Percentiles rank a stretch among this genome's conserved stretches.
phyloP scores from a whole-genome alignment of 2,329 filamentous ascomycete genomes.

The Aspergillus jensenii region DNA sequence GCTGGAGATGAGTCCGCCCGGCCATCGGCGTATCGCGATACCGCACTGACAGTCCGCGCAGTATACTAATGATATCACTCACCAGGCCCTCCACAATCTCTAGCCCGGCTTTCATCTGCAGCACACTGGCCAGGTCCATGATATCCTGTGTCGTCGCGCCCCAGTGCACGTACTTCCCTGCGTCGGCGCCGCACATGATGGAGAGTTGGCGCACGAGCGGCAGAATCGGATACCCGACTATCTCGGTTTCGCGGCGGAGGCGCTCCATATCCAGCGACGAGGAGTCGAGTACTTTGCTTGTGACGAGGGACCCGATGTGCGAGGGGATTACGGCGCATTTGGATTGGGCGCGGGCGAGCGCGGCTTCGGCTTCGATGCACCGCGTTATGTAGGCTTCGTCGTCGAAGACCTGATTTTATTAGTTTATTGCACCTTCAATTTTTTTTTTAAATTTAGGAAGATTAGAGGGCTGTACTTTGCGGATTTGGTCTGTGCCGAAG shows the following conservation, averaged over 20 bases:
- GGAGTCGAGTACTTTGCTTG: slow-evolving; percentile 28
- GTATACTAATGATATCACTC: slow-evolving; percentile 42
- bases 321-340: slow-evolving; percentile 49
- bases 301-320: slow-evolving; percentile 38
- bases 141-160: slow-evolving; percentile 61
- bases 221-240: slow-evolving; percentile 56
- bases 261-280: slow-evolving; percentile 45
- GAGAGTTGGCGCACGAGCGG: slow-evolving; percentile 52
- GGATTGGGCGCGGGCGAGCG: slow-evolving; percentile 53
- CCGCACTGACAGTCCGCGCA: slow-evolving; percentile 44
- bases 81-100: slow-evolving; percentile 49
- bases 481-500: slow-evolving; percentile 14
- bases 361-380: slow-evolving; percentile 52
- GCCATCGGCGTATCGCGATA: slow-evolving; percentile 58
- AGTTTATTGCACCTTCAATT: background rate
- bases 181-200: slow-evolving; percentile 30
- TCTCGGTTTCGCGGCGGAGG: slow-evolving; percentile 48
- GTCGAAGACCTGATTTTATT: slow-evolving; percentile 43
- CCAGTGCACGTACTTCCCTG: slow-evolving; percentile 56
- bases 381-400: slow-evolving; percentile 51
- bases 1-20: slow-evolving; percentile 58
- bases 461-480: slow-evolving; percentile 2
- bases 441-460: background rate
- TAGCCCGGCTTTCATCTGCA: slow-evolving; percentile 55
- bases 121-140: slow-evolving; percentile 55